Base-by-base conservation (phyloP, 306 rosid genomes). In the Luffa acutangula region DNA sequence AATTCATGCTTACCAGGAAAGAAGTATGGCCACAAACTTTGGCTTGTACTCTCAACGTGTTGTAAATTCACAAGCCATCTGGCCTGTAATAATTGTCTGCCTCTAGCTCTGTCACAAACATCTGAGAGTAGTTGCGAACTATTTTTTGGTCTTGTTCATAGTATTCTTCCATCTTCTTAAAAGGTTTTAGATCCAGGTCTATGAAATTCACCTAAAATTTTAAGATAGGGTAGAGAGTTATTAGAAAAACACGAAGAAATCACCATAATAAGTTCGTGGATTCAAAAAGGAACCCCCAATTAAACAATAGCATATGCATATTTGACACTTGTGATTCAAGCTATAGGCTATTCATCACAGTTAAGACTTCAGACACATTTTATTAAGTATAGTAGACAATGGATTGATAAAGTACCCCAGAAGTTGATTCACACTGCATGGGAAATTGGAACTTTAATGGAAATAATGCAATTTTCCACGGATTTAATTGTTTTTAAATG, bases 101-200 rank as follows among this genome's bases (percentile, higher is more conserved):
- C 81, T 80, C 82, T 77, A 83, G 86, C 84, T 85, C 83, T 76
- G 83, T 79, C 86, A 85, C 83, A 75, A 80, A 66, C 91, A 88
- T 87, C 78, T 78, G 80, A 46, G 77, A 76, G 87, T 91, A 96
- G 90, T 85, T 88, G 82, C 86, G 85, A 76, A 91, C 93, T 56
- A 96, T 90, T 85, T 89, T 90, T 87, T 90, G 79, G 80, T 96
- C 99, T 78, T 87, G 83, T 60, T 90, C 89, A 85, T 87, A 96
- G 82, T 93, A 91, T 76, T 86, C 87, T 88, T 90, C 96, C 93
- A 93, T 90, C 85, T 89, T 95, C 86, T 83, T 85, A 81, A 91
- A 70, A 81, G 90, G 84, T 84, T 96, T 96, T 89, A 96, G 84
- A 87, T 96, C 93, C 88, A 93, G 88, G 86, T 93, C 97, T 45